phyloP scores from a whole-genome alignment of 768 basidiomycete genomes.

The Lentinula aciculospora region DNA sequence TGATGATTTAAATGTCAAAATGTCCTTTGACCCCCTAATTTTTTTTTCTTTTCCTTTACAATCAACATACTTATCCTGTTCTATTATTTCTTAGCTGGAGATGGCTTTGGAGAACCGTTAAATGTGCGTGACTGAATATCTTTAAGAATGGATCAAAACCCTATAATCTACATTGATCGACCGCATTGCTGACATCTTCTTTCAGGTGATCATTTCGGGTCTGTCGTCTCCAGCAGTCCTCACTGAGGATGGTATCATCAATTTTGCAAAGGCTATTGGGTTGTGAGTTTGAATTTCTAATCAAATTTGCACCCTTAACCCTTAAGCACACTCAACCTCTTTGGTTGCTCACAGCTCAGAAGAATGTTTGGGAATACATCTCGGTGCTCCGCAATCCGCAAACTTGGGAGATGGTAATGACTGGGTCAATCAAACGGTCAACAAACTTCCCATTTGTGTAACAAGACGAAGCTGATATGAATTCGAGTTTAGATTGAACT shows the following conservation, averaged over 20 bases:
- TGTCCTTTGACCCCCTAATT: too few relatives aligned
- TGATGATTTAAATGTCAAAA: conserved; percentile 34
- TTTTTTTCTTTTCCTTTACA: not conserved
- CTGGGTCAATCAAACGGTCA: conserved; percentile 34
- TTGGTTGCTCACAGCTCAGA: conserved; percentile 17
- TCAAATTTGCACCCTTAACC: too few relatives aligned
- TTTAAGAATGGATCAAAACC: too few relatives aligned
- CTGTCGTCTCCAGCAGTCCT: conserved; percentile 52
- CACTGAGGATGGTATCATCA: conserved; percentile 49
- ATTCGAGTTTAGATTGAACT: conserved; percentile 48
- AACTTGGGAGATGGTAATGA: conserved; percentile 80
- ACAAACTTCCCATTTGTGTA: conserved; percentile 11
- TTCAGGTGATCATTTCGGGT: conserved; percentile 59
- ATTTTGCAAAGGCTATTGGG: conserved; percentile 56
- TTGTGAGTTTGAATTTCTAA: conserved; percentile 49
- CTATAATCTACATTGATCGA: too few relatives aligned
- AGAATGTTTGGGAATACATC: conserved; percentile 72
- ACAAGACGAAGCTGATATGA: not conserved
- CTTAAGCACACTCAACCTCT: too few relatives aligned
- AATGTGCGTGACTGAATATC: conserved; percentile 37
- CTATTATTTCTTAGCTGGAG: not conserved
- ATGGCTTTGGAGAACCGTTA: conserved; percentile 65
- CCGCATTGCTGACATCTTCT: not conserved
- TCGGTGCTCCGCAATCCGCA: conserved; percentile 61
- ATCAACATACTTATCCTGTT: not conserved